Conservation (phyloP, 768 basidiomycete species). For the Neoboletus subvelutipes region DNA sequence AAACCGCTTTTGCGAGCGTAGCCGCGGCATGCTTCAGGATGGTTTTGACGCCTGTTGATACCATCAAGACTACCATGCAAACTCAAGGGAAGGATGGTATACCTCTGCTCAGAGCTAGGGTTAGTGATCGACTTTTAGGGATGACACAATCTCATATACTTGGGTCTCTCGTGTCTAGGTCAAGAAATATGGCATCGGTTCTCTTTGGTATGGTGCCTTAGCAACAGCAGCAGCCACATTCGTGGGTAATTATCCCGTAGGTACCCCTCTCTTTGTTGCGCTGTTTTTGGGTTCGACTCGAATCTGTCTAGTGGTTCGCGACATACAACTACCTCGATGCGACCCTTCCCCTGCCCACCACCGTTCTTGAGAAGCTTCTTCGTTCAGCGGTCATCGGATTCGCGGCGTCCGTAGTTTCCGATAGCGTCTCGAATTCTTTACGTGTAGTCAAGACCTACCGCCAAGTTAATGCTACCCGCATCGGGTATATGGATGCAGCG, state of each 20-base stretch:
- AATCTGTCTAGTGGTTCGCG: slow-evolving; percentile 63
- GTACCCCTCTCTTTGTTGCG: slow-evolving; percentile 20
- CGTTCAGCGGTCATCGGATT: slow-evolving; percentile 94
- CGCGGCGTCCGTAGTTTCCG: slow-evolving; percentile 79
- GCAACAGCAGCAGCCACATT: slow-evolving; percentile 94
- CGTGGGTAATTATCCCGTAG: slow-evolving; percentile 85
- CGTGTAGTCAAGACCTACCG: slow-evolving; percentile 95
- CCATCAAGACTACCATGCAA: slow-evolving; percentile 93
- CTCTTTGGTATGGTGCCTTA: slow-evolving; percentile 87
- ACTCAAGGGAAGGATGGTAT: slow-evolving; percentile 78
- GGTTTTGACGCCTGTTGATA: slow-evolving; percentile 90
- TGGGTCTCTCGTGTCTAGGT: slow-evolving; percentile 43
- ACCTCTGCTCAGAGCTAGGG: slow-evolving; percentile 62
- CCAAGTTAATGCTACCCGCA: slow-evolving; percentile 80
- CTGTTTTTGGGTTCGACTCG: background rate
- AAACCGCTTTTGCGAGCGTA: slow-evolving; percentile 77
- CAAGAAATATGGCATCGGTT: slow-evolving; percentile 69
- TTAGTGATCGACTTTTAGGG: slow-evolving; percentile 30
- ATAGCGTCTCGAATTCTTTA: slow-evolving; percentile 84
- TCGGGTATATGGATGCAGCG: slow-evolving; percentile 79
- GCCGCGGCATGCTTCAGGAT: slow-evolving; percentile 87
- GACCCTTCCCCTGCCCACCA: slow-evolving; percentile 56
- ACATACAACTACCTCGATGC: slow-evolving; percentile 81
- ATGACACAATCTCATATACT: background rate
- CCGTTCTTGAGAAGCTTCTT: slow-evolving; percentile 53